Conservation (phyloP, 805 yeast species). For the Clavispora carvajalis region DNA sequence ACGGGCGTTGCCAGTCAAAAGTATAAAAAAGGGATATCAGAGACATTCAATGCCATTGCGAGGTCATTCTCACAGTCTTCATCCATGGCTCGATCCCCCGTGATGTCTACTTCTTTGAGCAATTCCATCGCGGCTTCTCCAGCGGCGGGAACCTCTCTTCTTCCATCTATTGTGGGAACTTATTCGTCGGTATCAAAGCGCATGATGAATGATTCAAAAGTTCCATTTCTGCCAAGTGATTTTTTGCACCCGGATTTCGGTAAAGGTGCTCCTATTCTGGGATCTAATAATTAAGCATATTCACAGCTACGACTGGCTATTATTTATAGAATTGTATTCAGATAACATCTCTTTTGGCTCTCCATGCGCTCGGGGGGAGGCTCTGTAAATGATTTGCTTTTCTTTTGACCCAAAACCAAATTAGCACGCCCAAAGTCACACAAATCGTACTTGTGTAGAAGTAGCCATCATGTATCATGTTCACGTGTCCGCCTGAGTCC, state of each 20-base stretch:
- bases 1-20: neutral
- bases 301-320: neutral
- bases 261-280: neutral
- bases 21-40: conserved; percentile 12
- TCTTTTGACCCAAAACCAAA: conserved; percentile 64
- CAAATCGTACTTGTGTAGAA: conserved; percentile 73
- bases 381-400: conserved; percentile 64
- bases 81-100: conserved; percentile 8
- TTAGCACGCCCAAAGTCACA: conserved; percentile 54
- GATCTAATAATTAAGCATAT: neutral
- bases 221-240: conserved; percentile 40
- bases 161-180: conserved; percentile 37
- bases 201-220: conserved; percentile 29
- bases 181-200: conserved; percentile 33
- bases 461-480: conserved; percentile 70
- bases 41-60: conserved; percentile 16
- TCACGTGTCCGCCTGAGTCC: conserved; percentile 51
- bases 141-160: conserved; percentile 24
- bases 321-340: neutral
- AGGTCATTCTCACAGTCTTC: conserved; percentile 10
- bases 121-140: conserved; percentile 12
- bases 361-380: conserved; percentile 74
- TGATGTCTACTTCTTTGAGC: conserved; percentile 8
- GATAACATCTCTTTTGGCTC: conserved; percentile 33
- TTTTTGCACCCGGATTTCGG: conserved; percentile 22